A percentile compares a stretch with the other conserved stretches of the same genome.
Evolutionary conservation across 208 protist genomes (phyloP).

Genomic region (Sergeia podlipaevii): DNA sequence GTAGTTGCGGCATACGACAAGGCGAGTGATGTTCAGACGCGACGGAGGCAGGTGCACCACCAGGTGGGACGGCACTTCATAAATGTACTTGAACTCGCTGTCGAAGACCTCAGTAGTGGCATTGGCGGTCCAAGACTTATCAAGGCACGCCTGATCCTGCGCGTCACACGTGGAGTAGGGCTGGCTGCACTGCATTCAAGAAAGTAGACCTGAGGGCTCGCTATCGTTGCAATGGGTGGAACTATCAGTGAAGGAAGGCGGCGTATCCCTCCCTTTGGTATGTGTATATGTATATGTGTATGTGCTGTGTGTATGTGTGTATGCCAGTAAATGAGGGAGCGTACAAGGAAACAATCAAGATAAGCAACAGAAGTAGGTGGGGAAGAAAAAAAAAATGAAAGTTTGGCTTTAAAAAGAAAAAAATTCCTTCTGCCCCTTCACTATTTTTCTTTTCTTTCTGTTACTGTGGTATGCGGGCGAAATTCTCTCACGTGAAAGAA

Average conservation of each 20-base stretch:
- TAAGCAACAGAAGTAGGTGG: background rate
- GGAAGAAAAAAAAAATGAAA: conserved; percentile 16
- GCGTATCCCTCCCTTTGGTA: no score
- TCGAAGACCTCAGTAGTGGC: conserved; percentile 48
- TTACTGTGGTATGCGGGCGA: background rate
- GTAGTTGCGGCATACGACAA: conserved; percentile 80
- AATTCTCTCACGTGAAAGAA: conserved; percentile 1
- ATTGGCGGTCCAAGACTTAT: no score
- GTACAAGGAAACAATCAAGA: background rate
- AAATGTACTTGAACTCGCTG: conserved; percentile 58
- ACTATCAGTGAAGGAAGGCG: no score
- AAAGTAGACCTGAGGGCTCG: no score
- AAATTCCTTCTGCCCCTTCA: background rate
- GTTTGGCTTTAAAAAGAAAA: background rate
- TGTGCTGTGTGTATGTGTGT: no score
- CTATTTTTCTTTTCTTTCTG: conserved; percentile 6
- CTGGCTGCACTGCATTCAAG: no score
- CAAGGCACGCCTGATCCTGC: no score
- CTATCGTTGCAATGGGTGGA: no score
- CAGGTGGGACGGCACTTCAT: conserved; percentile 40
- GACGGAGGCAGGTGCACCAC: conserved; percentile 62
- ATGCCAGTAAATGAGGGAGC: no score
- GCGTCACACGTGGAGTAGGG: no score
- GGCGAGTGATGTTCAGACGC: conserved; percentile 80
- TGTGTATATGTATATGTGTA: no score